Base-by-base conservation (phyloP, 2,329 filamentous ascomycete species). In the Daldinia eschscholtzii region DNA sequence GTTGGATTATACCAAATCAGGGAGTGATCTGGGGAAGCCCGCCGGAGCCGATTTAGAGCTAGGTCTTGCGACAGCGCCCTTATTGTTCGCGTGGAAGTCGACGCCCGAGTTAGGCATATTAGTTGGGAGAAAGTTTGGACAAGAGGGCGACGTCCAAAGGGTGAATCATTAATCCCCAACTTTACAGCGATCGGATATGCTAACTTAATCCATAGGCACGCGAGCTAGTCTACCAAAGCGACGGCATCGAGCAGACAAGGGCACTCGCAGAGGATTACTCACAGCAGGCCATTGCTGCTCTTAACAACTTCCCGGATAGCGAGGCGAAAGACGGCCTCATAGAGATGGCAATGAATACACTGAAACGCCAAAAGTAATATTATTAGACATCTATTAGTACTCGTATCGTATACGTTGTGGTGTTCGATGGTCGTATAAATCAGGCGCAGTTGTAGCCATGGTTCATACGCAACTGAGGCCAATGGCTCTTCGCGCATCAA, bases 1-100 rank as follows among this genome's bases (percentile, higher is more conserved):
- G 92, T 86, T 99, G 75, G 96, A 99, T 80, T 99, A 98, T 80
- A 98, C 96, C 0, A 88, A 93, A 69, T 93, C 88, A 61, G 93
- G 90, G 46, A 87, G 88, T 66, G 94, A 98, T 79, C 83, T 99
- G 46, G 96, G 96, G 26, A 99, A 99, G 82, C 96, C 96, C 2
- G 93, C 95, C 4, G 96, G 95, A 44, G 96, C 96, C 33, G 96
- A 99, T 81, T 81, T 99, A 70, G 93, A 98, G 81, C 84, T 99
- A 33, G 96, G 96, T 4, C 86, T 99, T 64, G 96, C 96, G 48
- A 99, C 96, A 12, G 96, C 96, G 12, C 96, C 96, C 15, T 83
- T 99, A 71, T 83, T 99, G 46, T 99, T 98, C 83, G 96, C 96
- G 0, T 99, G 96, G 96, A 94, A 94, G 83, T 88, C 92, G 72